Base-by-base conservation (phyloP, 2,329 filamentous ascomycete genomes). In the Colletotrichum orchidophilum region DNA sequence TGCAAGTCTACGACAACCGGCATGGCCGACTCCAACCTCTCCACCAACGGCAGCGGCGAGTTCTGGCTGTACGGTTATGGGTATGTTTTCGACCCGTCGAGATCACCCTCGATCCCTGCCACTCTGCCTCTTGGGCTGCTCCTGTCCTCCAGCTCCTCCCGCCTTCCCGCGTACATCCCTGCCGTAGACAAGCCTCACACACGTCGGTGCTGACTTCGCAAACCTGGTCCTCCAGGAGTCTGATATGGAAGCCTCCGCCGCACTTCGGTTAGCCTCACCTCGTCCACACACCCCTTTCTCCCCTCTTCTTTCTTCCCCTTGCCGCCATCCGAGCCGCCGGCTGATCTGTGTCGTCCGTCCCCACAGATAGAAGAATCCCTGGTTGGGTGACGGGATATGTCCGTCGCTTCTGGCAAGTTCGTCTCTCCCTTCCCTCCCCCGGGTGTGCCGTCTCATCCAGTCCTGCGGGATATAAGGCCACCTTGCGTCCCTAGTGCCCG, bases 51-150 rank as follows among this genome's bases (percentile, higher is more conserved):
- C 39, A 76, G 75, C 74, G 85, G 88, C 42, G 94, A 97, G 79
- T 95, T 98, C 77, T 99, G 96, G 96, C 86, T 99, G 55, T 98
- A 97, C 82, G 96, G 96, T 73, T 99, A 98, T 79, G 96, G 96
- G 96, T 97, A 85, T 75, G 87, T 84, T 24, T 31, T 39, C 54
- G 21, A 59, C 39, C 59, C 26, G 35, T 54, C 21, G 55, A 26
- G 33, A 42, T 61, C 49, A 58, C 46, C 39, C 63, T 33, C 46
- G 55, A 35, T 62, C 46, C 65, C 39, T 57, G 49, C 33, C 54
- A 26, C 49, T 67, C 50, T 55, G 60, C 54, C 70, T 71, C 42
- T 53, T 39, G 52, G 29, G 33, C 50, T 50, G 12, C 29, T 29
- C 21, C 35, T 27, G 35, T 55, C 24, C 24, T 66, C 33, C 31